Base-by-base conservation (phyloP, 2,329 filamentous ascomycete genomes). In the Eutypella sp. region DNA sequence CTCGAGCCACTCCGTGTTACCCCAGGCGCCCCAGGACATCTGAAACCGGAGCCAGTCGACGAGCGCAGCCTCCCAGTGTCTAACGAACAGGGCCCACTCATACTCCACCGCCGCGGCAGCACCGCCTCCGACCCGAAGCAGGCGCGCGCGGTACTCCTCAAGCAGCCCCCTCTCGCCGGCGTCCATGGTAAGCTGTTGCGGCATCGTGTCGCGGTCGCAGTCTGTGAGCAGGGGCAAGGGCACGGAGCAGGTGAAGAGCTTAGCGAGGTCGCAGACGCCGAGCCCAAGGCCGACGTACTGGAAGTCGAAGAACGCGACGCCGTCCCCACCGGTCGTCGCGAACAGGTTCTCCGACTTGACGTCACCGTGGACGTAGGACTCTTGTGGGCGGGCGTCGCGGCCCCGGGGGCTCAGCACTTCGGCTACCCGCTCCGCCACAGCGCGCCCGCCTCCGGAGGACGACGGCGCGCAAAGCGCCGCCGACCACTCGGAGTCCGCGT, bases 291-390 rank as follows among this genome's bases (percentile, higher is more conserved):
- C 84, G 0, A 78, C 74, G 52, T 87, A 87, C 53, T 87, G 83
- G 46, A 87, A 87, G 57, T 87, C 84, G 55, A 81, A 85, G 51
- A 87, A 82, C 0, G 79, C 81, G 2, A 82, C 79, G 3, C 66
- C 48, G 2, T 74, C 62, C 1, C 77, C 79, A 0, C 59, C 52
- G 0, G 56, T 47, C 0, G 67, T 79, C 0, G 78, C 79, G 55
- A 85, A 85, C 6, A 86, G 69, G 47, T 87, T 87, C 53, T 85
- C 82, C 0, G 78, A 82, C 60, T 87, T 87, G 42, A 85, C 81
- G 46, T 87, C 83, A 7, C 83, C 83, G 54, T 87, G 83, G 7
- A 87, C 78, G 15, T 79, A 70, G 0, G 81, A 82, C 51, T 84
- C 71, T 1, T 70, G 67, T 3, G 47, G 45, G 16, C 54, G 50